These are phyloP conservation scores for Mycena amicta DNA, from an alignment of 768 basidiomycete species.

Conservation along the genomic window DNA sequence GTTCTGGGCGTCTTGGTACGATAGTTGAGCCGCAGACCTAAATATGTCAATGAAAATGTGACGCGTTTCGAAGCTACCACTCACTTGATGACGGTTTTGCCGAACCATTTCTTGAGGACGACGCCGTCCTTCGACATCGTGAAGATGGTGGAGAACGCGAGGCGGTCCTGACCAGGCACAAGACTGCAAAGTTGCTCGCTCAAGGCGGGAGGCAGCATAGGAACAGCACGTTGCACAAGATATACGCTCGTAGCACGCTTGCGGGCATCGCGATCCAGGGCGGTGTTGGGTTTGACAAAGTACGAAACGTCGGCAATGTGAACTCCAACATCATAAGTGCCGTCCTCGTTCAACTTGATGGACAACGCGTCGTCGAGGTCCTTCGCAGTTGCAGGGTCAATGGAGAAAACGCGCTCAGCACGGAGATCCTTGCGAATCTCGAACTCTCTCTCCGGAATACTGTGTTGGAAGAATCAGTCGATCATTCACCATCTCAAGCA, in stretches of 20 bases:
- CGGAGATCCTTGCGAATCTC: slow-evolving; percentile 90
- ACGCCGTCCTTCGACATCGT: slow-evolving; percentile 83
- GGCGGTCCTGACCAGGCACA: slow-evolving; percentile 82
- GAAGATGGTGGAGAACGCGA: slow-evolving; percentile 89
- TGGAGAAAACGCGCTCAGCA: slow-evolving; percentile 83
- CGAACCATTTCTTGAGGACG: slow-evolving; percentile 88
- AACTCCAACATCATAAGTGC: slow-evolving; percentile 90
- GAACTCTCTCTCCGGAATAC: slow-evolving; percentile 87
- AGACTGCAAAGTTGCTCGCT: slow-evolving; percentile 94
- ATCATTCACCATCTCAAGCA: neutral
- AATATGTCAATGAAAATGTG: slow-evolving; percentile 11
- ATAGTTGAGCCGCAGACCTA: slow-evolving; percentile 85
- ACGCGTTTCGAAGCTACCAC: slow-evolving; percentile 23
- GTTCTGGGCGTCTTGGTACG: slow-evolving; percentile 80
- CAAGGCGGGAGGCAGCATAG: slow-evolving; percentile 94
- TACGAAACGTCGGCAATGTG: slow-evolving; percentile 96
- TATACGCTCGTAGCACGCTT: slow-evolving; percentile 98
- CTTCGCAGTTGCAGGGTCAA: slow-evolving; percentile 87
- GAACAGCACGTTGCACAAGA: slow-evolving; percentile 92
- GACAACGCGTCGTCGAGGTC: slow-evolving; percentile 96
- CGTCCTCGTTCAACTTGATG: slow-evolving; percentile 86
- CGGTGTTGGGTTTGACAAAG: slow-evolving; percentile 93
- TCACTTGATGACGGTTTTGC: slow-evolving; percentile 88
- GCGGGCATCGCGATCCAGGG: slow-evolving; percentile 97
- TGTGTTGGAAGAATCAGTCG: slow-evolving; percentile 31